Evolutionary conservation across 2,329 filamentous ascomycete species (phyloP), one percentile per base, ranked within the genome.

Genomic region (Colletotrichum sp.): DNA sequence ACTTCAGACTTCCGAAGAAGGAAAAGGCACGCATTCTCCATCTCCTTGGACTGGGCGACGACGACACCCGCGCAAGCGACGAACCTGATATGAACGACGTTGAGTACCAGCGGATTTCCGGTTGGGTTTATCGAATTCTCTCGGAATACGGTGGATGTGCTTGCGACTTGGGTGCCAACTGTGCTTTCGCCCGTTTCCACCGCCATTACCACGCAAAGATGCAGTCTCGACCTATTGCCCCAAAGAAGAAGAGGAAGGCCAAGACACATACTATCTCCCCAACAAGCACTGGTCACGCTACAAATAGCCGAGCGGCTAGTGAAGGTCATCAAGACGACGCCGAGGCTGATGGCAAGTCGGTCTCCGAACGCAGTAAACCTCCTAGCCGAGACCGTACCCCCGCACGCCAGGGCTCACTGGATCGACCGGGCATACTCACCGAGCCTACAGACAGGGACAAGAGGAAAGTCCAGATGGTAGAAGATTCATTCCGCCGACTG

Each of bases 71-170:
- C 16, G 82, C 81, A 7, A 88, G 89, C 30, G 83, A 88, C 12
- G 90, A 92, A 66, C 87, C 88, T 8, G 89, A 90, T 15, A 86
- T 92, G 73, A 90, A 90, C 71, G 90, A 92, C 26, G 85, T 87
- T 1, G 93, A 95, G 78, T 93, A 93, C 76, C 87, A 88, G 28
- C 88, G 85, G 65, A 90, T 95, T 21, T 89, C 89, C 16, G 89
- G 89, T 18, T 95, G 93, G 91, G 91, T 95, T 8, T 89, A 92
- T 68, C 90, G 89, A 55, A 92, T 96, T 10, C 88, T 96, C 8
- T 93, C 94, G 21, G 94, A 96, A 81, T 94, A 95, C 80, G 95
- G 95, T 21, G 94, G 94, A 21, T 96, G 95, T 84, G 95, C 94
- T 6, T 96, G 95, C 82, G 90, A 93, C 72, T 83, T 92, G 16